A percentile compares a stretch with the other conserved stretches of the same genome.
These are phyloP conservation scores for Dendrobium nobile DNA, from an alignment of 106 monocot genomes.

Conservation along the genomic window DNA sequence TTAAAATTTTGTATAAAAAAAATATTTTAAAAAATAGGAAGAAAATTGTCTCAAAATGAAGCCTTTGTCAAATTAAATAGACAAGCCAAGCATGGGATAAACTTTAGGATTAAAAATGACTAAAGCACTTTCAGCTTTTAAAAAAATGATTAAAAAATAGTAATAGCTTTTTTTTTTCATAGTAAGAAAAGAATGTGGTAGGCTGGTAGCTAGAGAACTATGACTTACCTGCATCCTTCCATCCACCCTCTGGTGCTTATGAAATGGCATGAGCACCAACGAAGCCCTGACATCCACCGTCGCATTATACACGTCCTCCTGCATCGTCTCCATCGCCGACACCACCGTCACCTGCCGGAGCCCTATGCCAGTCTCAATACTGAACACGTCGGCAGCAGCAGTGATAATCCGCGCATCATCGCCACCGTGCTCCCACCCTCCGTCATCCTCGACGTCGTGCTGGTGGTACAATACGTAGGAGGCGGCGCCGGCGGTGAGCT, in stretches of 20 bases:
- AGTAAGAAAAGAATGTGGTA: no score
- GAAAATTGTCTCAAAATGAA: no score
- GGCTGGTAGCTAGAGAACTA: not conserved
- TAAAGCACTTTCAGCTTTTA: not conserved
- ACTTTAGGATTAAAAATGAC: not conserved
- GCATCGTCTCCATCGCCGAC: conserved; percentile 54
- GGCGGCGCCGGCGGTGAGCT: conserved; percentile 58
- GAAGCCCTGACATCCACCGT: conserved; percentile 42
- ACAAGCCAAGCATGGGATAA: no score
- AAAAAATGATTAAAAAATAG: not conserved
- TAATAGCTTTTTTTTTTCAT: no score
- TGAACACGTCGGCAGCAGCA: conserved; percentile 16
- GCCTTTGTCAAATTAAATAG: no score
- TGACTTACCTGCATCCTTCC: conserved; percentile 30
- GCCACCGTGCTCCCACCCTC: conserved; percentile 18
- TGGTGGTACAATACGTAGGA: conserved; percentile 41
- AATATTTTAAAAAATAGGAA: no score
- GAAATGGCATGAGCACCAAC: conserved; percentile 60
- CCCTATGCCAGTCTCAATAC: conserved; percentile 27
- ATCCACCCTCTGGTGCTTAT: conserved; percentile 38
- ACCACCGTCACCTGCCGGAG: conserved; percentile 51
- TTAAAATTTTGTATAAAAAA: no score
- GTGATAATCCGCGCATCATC: conserved; percentile 14
- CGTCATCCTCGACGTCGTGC: conserved; percentile 34
- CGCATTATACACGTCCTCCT: conserved; percentile 48